phyloP scores from a whole-genome alignment of 2,329 filamentous ascomycete species.

The Penicillium occitanis region DNA sequence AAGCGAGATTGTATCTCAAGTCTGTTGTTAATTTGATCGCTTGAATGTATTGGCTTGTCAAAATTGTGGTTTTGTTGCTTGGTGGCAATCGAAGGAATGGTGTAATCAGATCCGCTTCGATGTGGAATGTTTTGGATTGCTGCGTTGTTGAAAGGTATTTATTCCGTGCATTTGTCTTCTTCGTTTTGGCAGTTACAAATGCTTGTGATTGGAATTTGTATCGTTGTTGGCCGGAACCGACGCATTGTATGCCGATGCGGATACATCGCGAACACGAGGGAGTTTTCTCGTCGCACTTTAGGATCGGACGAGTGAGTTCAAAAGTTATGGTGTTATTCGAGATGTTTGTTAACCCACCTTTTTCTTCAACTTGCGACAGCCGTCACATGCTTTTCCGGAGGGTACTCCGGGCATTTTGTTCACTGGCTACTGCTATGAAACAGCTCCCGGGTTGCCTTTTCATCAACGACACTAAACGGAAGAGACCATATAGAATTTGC shows the following conservation, averaged over 20 bases:
- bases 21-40: conserved; percentile 41
- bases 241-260: conserved; percentile 47
- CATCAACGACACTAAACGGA: not conserved
- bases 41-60: conserved; percentile 37
- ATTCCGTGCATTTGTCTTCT: not conserved
- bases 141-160: not conserved
- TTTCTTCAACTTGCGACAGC: conserved; percentile 55
- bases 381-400: conserved; percentile 52
- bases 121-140: not conserved
- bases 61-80: conserved; percentile 34
- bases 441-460: not conserved
- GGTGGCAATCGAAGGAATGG: conserved; percentile 25
- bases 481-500: not conserved
- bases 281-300: conserved; percentile 49
- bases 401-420: conserved; percentile 53
- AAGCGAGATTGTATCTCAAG: conserved; percentile 49
- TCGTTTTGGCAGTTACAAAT: not conserved
- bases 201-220: conserved; percentile 52
- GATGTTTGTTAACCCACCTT: conserved; percentile 42
- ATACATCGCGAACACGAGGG: conserved; percentile 50
- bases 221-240: conserved; percentile 49
- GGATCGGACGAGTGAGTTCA: not conserved
- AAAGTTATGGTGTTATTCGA: not conserved
- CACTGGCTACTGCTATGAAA: conserved; percentile 25
- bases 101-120: not conserved